phyloP scores from a whole-genome alignment of 768 basidiomycete genomes.

The Strobilomyces echinocephalus region DNA sequence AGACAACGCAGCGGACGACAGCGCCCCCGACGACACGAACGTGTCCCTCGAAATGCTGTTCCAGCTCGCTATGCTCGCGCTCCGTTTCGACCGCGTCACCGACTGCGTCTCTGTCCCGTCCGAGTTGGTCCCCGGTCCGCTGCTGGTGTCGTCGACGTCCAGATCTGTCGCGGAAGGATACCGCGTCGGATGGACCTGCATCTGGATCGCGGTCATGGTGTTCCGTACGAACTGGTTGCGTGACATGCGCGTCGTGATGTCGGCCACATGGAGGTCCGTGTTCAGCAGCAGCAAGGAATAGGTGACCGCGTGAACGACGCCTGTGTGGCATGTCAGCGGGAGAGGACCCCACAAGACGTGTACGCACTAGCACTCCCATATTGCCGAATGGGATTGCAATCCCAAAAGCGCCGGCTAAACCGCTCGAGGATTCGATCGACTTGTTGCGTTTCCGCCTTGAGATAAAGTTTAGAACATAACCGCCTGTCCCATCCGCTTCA shows the following conservation, averaged over 20 bases:
- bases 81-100: conserved; percentile 59
- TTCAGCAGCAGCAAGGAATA: conserved; percentile 93
- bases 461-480: conserved; percentile 84
- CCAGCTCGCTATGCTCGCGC: conserved; percentile 83
- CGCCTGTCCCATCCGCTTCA: conserved; percentile 42
- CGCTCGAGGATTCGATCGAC: conserved; percentile 93
- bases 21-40: conserved; percentile 37
- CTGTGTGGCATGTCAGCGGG: conserved; percentile 34
- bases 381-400: conserved; percentile 77
- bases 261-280: conserved; percentile 96
- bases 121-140: conserved; percentile 50
- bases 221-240: conserved; percentile 88
- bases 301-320: conserved; percentile 90
- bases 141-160: conserved; percentile 61
- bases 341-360: neutral
- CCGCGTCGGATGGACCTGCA: conserved; percentile 59
- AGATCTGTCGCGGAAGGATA: conserved; percentile 58
- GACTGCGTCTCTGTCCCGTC: conserved; percentile 51
- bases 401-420: conserved; percentile 87
- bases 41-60: conserved; percentile 69
- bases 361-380: conserved; percentile 81
- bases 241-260: conserved; percentile 85
- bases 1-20: conserved; percentile 32
- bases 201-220: conserved; percentile 81
- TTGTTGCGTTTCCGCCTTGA: conserved; percentile 97